A percentile compares a stretch with the other conserved stretches of the same genome.
phyloP scores from a whole-genome alignment of 2,329 filamentous ascomycete species.

The Aspergillus ibericus region DNA sequence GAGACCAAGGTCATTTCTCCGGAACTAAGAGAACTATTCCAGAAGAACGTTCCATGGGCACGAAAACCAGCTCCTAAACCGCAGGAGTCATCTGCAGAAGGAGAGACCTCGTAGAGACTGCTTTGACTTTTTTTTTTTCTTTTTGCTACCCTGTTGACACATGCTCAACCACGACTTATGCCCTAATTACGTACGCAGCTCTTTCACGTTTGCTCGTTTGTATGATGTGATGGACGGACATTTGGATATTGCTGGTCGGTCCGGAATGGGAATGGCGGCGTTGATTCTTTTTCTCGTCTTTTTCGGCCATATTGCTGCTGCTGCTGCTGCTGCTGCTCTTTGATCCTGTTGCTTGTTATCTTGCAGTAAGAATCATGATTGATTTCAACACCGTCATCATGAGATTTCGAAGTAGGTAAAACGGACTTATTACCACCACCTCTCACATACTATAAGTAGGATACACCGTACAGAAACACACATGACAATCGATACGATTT shows the following conservation, averaged over 20 bases:
- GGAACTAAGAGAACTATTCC: conserved; percentile 62
- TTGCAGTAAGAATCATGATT: neutral
- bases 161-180: neutral
- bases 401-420: too few relatives aligned
- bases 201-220: neutral
- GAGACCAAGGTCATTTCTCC: conserved; percentile 60
- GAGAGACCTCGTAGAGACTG: neutral
- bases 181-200: neutral
- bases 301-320: neutral
- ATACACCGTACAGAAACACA: too few relatives aligned
- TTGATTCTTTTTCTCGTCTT: neutral
- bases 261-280: neutral
- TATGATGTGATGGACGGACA: neutral
- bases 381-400: too few relatives aligned
- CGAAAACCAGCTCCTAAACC: conserved; percentile 12
- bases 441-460: too few relatives aligned
- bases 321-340: neutral
- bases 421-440: too few relatives aligned
- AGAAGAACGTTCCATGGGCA: conserved; percentile 56
- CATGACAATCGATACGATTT: neutral
- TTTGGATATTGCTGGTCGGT: neutral
- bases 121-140: neutral
- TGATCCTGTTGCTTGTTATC: neutral
- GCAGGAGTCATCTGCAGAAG: neutral
- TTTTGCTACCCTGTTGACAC: neutral